A percentile compares a stretch with the other conserved stretches of the same genome.
phyloP scores from a whole-genome alignment of 73 alveolate genomes.

The Paramecium sexaurelia region DNA sequence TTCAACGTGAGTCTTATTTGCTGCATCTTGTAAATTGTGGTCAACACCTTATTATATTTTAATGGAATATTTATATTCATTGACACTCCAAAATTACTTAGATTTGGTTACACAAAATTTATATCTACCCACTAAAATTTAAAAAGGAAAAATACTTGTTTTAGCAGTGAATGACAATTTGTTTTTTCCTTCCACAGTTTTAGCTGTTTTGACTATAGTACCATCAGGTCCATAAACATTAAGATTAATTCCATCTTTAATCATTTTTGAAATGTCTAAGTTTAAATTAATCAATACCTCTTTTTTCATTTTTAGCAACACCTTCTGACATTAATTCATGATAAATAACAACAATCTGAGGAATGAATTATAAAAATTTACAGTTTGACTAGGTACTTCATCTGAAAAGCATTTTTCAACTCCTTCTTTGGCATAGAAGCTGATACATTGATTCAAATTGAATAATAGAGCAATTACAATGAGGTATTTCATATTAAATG shows the following conservation, averaged over 20 bases:
- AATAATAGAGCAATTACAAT: not conserved
- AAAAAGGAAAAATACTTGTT: not conserved
- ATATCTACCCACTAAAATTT: constrained; percentile 31
- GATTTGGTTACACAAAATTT: constrained; percentile 25
- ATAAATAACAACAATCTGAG: constrained; percentile 36
- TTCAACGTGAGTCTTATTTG: constrained; percentile 32
- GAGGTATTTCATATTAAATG: not conserved
- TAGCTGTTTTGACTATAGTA: not conserved
- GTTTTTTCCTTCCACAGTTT: not conserved
- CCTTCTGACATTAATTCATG: constrained; percentile 53
- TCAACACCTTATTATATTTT: constrained; percentile 46
- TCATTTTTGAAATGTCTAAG: constrained; percentile 22
- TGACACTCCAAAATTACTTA: constrained; percentile 39
- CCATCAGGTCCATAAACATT: constrained; percentile 46
- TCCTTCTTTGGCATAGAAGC: constrained; percentile 55
- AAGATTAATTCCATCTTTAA: constrained; percentile 34
- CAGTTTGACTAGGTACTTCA: constrained; percentile 56
- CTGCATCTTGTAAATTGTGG: constrained; percentile 29
- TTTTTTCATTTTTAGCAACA: constrained; percentile 44
- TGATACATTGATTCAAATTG: not conserved
- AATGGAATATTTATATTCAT: constrained; percentile 30
- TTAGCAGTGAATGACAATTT: constrained; percentile 57
- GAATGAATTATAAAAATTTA: not conserved
- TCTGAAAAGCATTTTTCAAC: constrained; percentile 53
- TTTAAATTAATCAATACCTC: not conserved